A percentile compares a stretch with the other conserved stretches of the same genome.
Evolutionary conservation across 768 basidiomycete genomes (phyloP).

Genomic region (Fibroporia radiculosa): DNA sequence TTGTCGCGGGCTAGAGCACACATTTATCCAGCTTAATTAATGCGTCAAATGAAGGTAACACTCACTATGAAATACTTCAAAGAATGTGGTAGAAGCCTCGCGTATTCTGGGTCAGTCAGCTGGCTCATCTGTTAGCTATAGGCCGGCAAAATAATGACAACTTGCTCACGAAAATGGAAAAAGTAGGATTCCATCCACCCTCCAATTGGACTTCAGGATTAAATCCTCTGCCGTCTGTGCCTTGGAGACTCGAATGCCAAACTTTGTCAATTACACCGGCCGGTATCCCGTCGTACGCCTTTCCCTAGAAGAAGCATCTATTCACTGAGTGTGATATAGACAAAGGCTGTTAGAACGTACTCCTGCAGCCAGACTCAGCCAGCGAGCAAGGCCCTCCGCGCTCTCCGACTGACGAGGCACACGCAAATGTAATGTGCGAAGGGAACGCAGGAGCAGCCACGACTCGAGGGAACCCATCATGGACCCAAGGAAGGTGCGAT

Average conservation of each 20-base stretch:
- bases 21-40: too few species aligned
- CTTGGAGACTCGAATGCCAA: conserved; percentile 75
- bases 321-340: too few species aligned
- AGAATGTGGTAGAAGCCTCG: conserved; percentile 48
- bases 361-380: conserved; percentile 50
- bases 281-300: conserved; percentile 58
- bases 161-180: conserved; percentile 55
- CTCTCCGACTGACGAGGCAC: conserved; percentile 71
- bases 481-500: conserved; percentile 56
- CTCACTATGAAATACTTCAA: conserved; percentile 69
- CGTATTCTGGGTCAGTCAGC: conserved; percentile 45
- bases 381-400: conserved; percentile 64
- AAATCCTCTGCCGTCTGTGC: conserved; percentile 50
- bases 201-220: conserved; percentile 62
- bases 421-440: conserved; percentile 77
- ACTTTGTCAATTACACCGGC: conserved; percentile 60
- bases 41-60: conserved; percentile 8
- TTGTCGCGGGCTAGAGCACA: conserved; percentile 61
- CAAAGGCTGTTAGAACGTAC: conserved; percentile 10
- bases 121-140: too few species aligned
- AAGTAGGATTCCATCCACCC: conserved; percentile 74
- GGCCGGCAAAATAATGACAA: too few species aligned
- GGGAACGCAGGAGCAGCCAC: conserved; percentile 78
- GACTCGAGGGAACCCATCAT: conserved; percentile 74
- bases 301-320: conserved; percentile 38